Evolutionary conservation across 2,329 filamentous ascomycete genomes (phyloP).

Genomic region (Beauveria australis): DNA sequence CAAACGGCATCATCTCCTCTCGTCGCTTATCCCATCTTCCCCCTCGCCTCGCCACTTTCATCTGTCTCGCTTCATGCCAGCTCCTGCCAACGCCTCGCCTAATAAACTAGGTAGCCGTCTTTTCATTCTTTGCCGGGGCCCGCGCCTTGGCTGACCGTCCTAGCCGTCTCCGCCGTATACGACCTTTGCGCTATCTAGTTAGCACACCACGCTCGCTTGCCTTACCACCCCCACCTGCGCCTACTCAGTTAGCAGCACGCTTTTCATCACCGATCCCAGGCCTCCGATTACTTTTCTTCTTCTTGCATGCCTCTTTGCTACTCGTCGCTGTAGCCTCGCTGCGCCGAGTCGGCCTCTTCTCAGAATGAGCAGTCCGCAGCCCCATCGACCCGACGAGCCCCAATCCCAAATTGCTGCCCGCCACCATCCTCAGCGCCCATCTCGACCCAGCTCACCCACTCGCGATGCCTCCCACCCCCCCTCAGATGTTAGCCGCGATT

Average conservation of each 20-base stretch:
- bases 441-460: background rate
- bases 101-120: background rate
- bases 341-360: background rate
- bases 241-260: background rate
- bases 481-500: background rate
- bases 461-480: background rate
- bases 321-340: background rate
- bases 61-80: background rate
- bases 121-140: background rate
- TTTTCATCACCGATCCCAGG: background rate
- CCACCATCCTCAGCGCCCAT: background rate
- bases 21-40: background rate
- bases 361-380: constrained; percentile 4
- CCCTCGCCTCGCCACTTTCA: background rate
- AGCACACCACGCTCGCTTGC: background rate
- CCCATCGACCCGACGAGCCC: constrained; percentile 1
- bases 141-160: background rate
- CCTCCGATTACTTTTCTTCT: background rate
- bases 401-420: background rate
- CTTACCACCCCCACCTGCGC: background rate
- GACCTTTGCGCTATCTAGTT: background rate
- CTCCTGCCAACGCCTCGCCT: background rate
- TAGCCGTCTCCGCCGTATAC: background rate
- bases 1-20: background rate
- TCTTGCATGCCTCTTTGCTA: background rate